Evolutionary conservation across 2,329 filamentous ascomycete genomes (phyloP), one percentile per base, ranked within the genome.

Genomic region (Neoscytalidium dimidiatum): DNA sequence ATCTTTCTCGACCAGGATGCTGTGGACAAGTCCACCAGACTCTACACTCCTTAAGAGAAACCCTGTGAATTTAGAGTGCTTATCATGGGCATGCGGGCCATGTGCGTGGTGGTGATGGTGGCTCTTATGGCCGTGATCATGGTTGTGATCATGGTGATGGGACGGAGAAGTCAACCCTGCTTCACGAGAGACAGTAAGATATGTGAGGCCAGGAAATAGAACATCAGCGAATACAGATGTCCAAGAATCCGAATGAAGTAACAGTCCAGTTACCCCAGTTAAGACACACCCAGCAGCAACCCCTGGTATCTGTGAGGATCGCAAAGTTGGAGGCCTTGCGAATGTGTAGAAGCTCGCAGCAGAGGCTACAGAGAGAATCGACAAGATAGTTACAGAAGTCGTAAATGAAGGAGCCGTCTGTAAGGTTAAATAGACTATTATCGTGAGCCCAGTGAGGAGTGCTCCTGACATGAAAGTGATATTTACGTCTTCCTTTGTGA

Each of bases 1-100:
- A 76, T 99, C 94, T 72, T 92, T 93, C 73, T 98, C 94, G 14
- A 89, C 87, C 71, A 99, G 80, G 66, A 99, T 92, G 62, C 92
- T 90, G 74, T 97, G 89, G 19, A 97, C 72, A 35, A 98, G 83
- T 0, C 94, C 94, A 75, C 90, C 92, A 28, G 83, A 83, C 56
- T 90, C 85, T 11, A 89, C 90, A 63, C 86, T 84, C 0, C 84
- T 84, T n/a, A 98, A 82, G 3, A 98, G 76, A 64, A 90, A 85
- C 14, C 84, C 86, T 0, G 94, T 96, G 43, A 96, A 82, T 52
- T 79, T 82, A 0, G 92, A 96, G 44, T 87, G 83, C 52, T 84
- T 79, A 11, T 78, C 78, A 64, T 81, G 79, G 4, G 78, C 46
- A 48, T 64, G 61, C 7, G 49, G 46, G 2, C 41, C 53, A 48